phyloP scores from a whole-genome alignment of 2,329 filamentous ascomycete species.

The Keithomyces neogunnii region DNA sequence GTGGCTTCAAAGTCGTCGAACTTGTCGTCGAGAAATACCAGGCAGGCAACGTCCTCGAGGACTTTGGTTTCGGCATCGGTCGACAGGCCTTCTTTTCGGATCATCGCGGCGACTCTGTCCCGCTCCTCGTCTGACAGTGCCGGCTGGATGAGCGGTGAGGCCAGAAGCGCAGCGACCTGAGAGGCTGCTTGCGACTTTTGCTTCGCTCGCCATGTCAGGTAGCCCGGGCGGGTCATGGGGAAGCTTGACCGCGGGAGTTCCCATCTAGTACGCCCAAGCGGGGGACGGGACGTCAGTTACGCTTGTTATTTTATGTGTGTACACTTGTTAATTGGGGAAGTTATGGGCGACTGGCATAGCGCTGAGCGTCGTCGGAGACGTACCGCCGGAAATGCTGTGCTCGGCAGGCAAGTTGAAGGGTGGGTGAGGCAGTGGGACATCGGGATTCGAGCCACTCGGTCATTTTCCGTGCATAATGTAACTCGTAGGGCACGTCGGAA shows the following conservation, averaged over 20 bases:
- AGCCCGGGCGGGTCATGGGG: slow-evolving; percentile 66
- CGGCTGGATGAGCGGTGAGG: slow-evolving; percentile 25
- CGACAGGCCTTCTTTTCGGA: slow-evolving; percentile 69
- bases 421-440: slow-evolving; percentile 52
- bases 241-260: slow-evolving; percentile 68
- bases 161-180: slow-evolving; percentile 47
- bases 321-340: not conserved
- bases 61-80: slow-evolving; percentile 55
- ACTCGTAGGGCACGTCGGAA: slow-evolving; percentile 58
- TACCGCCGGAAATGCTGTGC: slow-evolving; percentile 74
- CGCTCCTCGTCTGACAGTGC: slow-evolving; percentile 40
- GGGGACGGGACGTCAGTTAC: no score
- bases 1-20: slow-evolving; percentile 69
- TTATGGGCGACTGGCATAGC: no score
- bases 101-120: slow-evolving; percentile 57
- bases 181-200: slow-evolving; percentile 57
- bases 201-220: slow-evolving; percentile 70
- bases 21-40: slow-evolving; percentile 83
- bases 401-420: slow-evolving; percentile 66
- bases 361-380: not conserved
- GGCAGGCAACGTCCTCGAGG: slow-evolving; percentile 77
- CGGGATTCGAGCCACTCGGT: slow-evolving; percentile 60
- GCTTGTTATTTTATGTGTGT: not conserved
- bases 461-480: slow-evolving; percentile 77
- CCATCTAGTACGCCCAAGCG: slow-evolving; percentile 42